phyloP scores from a whole-genome alignment of 768 basidiomycete species.

The Boletus speciosus region DNA sequence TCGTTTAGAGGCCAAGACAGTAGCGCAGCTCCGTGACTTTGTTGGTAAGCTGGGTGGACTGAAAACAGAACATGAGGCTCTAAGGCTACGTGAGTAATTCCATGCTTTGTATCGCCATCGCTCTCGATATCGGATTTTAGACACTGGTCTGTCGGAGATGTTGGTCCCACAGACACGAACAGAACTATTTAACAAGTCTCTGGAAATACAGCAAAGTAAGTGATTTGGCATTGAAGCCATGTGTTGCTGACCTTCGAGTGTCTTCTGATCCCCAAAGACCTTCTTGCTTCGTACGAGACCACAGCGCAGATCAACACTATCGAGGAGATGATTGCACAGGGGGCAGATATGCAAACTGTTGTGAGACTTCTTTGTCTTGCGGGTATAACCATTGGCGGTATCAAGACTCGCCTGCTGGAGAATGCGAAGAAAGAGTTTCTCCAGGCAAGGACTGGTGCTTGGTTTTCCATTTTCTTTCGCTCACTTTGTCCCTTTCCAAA shows the following conservation, averaged over 20 bases:
- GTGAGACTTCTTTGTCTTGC: slow-evolving; percentile 82
- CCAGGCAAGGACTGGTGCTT: slow-evolving; percentile 47
- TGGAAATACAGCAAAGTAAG: slow-evolving; percentile 96
- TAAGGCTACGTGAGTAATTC: slow-evolving; percentile 72
- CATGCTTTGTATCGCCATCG: not conserved
- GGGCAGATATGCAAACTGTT: slow-evolving; percentile 75
- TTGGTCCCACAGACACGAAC: slow-evolving; percentile 81
- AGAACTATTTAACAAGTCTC: slow-evolving; percentile 83
- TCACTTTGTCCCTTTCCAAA: slow-evolving; percentile 27
- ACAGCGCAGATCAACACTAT: slow-evolving; percentile 77
- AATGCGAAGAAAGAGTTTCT: slow-evolving; percentile 88
- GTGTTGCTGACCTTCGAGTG: slow-evolving; percentile 6
- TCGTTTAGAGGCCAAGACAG: slow-evolving; percentile 83
- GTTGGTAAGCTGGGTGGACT: slow-evolving; percentile 92
- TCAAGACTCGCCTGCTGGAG: slow-evolving; percentile 84
- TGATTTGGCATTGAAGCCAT: not conserved
- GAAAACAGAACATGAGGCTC: slow-evolving; percentile 86
- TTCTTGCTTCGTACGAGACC: slow-evolving; percentile 91
- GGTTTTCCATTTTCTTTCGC: not conserved
- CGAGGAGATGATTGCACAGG: slow-evolving; percentile 87
- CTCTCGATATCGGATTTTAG: slow-evolving; percentile 38
- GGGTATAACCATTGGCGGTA: slow-evolving; percentile 78
- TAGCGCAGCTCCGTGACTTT: slow-evolving; percentile 89
- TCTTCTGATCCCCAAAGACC: slow-evolving; percentile 47
- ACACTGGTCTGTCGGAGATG: slow-evolving; percentile 92